Evolutionary conservation across 495 filamentous ascomycete genomes (phyloP), one percentile per base, ranked within the genome.

Genomic region (Xylaria bambusicola): DNA sequence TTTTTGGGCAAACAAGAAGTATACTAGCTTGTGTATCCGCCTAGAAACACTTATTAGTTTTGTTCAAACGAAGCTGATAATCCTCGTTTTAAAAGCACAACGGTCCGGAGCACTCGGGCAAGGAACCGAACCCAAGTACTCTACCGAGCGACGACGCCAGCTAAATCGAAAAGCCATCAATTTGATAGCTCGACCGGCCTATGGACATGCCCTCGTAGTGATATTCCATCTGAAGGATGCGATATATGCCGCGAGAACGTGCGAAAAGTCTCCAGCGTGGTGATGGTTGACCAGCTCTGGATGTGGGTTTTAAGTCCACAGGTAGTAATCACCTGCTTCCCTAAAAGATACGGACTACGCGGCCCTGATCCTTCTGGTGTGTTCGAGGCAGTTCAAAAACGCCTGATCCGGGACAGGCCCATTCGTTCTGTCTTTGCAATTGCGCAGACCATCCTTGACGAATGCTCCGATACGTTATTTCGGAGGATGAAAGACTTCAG

Each of bases 261-360:
- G 4, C 65, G 62, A 9, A 73, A 75, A 18, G 80, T 84, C 23
- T 79, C 82, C 0, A 83, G 86, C 56, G 75, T 88, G 17, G 81
- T 88, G 66, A 88, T 87, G 85, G 86, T 88, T 6, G 86, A 88
- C 61, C 85, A 88, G 58, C 69, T 88, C 6, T 88, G 85, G 84
- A 76, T 88, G 72, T 88, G 84, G 84, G 75, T 86, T 33, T 63
- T 88, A 6, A 84, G 85, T 12, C 77, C 77, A 54, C 63, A 82
- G 20, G 72, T 86, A 27, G 83, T 89, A 29, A 77, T 89, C 27
- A 87, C 85, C 12, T 75, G 78, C 44, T 89, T 88, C 58, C 84
- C 86, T 0, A 78, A 84, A 51, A 77, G 85, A 8, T 88, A 82
- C 81, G 80, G 85, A 0, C 79, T 84, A 61, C 82, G 83, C 2